phyloP scores from a whole-genome alignment of 2,329 filamentous ascomycete genomes.

The Colletotrichum neosansevieriae region DNA sequence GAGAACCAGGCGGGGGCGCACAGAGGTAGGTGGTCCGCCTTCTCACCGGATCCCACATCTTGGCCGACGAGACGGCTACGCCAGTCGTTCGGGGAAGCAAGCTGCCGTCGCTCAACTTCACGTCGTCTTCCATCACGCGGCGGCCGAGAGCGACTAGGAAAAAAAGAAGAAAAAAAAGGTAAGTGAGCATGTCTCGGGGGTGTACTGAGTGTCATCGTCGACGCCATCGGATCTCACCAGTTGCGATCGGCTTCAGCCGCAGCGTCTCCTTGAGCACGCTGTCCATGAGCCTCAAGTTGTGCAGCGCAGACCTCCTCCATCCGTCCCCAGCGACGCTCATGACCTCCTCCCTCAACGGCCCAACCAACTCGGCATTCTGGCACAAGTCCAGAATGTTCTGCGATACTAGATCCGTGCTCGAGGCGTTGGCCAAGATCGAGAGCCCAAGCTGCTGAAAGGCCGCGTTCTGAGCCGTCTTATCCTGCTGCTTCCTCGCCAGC shows the following conservation, averaged over 20 bases:
- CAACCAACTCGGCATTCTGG: constrained; percentile 53
- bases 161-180: background rate
- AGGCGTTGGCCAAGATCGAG: constrained; percentile 67
- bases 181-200: background rate
- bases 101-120: constrained; percentile 23
- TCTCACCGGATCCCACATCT: constrained; percentile 17
- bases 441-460: constrained; percentile 81
- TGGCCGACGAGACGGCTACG: constrained; percentile 10
- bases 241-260: constrained; percentile 41
- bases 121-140: constrained; percentile 12
- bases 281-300: constrained; percentile 55
- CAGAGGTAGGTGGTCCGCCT: no score
- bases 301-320: constrained; percentile 52
- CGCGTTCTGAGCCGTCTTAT: constrained; percentile 73
- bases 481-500: constrained; percentile 42
- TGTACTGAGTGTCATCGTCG: no score
- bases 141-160: background rate
- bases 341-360: constrained; percentile 58
- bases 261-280: constrained; percentile 56
- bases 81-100: constrained; percentile 16
- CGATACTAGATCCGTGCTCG: constrained; percentile 52
- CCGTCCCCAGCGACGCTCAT: constrained; percentile 49
- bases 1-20: fast-evolving
- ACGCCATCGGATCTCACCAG: background rate
- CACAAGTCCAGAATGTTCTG: constrained; percentile 56